Percentiles rank a stretch among this genome's conserved stretches.
Conservation (phyloP, 2,329 filamentous ascomycete species). For the Fusarium siculi region DNA sequence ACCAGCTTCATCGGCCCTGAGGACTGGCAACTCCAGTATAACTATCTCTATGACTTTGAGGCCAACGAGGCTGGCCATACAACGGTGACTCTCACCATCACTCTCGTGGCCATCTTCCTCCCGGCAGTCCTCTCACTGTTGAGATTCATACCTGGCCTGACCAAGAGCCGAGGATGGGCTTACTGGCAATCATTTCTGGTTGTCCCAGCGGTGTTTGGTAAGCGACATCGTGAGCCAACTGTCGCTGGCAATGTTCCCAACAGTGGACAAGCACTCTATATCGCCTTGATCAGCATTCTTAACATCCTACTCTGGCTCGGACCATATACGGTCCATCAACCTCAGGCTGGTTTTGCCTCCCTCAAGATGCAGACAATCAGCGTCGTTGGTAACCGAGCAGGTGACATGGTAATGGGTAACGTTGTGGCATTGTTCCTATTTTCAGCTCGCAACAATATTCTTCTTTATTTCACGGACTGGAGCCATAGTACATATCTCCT, state of each 20-base stretch:
- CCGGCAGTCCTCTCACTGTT: conserved; percentile 48
- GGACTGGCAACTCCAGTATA: conserved; percentile 57
- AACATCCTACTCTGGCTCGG: conserved; percentile 49
- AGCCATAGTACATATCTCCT: conserved; percentile 50
- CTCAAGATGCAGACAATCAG: conserved; percentile 44
- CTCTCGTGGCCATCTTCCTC: conserved; percentile 47
- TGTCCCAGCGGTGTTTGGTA: conserved; percentile 47
- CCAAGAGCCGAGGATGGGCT: conserved; percentile 38
- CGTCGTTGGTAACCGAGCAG: conserved; percentile 51
- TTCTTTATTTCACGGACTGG: conserved; percentile 52
- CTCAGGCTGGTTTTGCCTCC: conserved; percentile 43
- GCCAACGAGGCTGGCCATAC: conserved; percentile 52
- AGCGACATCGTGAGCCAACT: conserved; percentile 47
- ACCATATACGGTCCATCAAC: conserved; percentile 45
- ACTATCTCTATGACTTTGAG: conserved; percentile 63
- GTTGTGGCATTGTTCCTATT: conserved; percentile 49
- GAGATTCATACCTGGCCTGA: conserved; percentile 49
- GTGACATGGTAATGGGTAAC: conserved; percentile 49
- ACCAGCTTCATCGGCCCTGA: conserved; percentile 46
- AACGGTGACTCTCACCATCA: conserved; percentile 17
- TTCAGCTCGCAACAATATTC: conserved; percentile 49
- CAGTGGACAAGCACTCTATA: conserved; percentile 50
- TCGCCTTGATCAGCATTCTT: conserved; percentile 47
- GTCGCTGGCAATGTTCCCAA: conserved; percentile 47
- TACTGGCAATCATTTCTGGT: conserved; percentile 47